Base-by-base conservation (phyloP, 208 protist species). In the Angomonas deanei region DNA sequence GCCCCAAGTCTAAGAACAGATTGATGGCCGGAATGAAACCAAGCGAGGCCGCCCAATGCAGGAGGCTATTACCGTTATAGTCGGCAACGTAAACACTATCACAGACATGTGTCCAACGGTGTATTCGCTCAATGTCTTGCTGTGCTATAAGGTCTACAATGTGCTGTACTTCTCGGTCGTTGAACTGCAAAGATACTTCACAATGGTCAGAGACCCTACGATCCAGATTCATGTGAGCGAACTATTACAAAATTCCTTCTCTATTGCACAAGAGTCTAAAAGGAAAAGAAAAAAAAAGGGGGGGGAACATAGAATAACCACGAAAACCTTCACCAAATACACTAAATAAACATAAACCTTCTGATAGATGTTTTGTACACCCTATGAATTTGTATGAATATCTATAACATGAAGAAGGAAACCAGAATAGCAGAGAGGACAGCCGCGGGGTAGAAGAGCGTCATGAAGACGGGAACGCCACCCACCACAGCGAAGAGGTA, bases 21-120 rank as follows among this genome's bases (percentile, higher is more conserved):
- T 64, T 62, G 0, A 83, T 69, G 0, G 69, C 58, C 15, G 59
- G 32, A 11, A 78, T 38, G 57, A 80, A 69, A 11, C 84, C 84
- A 0, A 88, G 34, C 4, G 75, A 57, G 0, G 80, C 74, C 0
- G 80, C 82, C 80, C 84, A 91, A 62, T 94, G 88, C 26, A 94
- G 66, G 19, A 89, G 53, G 11, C 72, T 83, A 55, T 94, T 94
- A 5, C 75, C 64, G 4, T 42, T 50, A 0, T 53, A 58, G 33
- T 91, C 82, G n/a, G 61, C 42, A 28, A 81, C 52, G 52, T 78
- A 61, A 5, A 88, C 42, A 48, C 76, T 69, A 31, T 87, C 77
- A 42, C 72, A 86, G 6, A 79, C 36, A 19, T 87, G 74, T 3
- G 80, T 39, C 55, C 72, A 89, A 2, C 80, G 74, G 6, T 68